A percentile compares a stretch with the other conserved stretches of the same genome.
Conservation (phyloP, 208 protist genomes). For the Porcisia deanei region DNA sequence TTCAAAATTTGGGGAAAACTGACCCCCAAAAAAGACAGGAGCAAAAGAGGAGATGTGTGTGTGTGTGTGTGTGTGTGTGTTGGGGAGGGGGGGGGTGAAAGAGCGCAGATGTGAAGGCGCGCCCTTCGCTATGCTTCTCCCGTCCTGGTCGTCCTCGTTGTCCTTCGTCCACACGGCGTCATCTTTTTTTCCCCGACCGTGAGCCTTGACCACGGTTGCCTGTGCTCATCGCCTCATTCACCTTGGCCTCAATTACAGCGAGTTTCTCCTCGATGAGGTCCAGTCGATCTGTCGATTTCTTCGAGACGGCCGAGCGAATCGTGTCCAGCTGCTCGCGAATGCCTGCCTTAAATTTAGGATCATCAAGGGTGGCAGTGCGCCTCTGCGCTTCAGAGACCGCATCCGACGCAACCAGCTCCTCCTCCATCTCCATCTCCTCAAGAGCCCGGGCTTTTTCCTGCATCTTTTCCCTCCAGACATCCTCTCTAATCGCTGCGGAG, state of each 20-base stretch:
- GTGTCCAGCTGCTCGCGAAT: conserved; percentile 77
- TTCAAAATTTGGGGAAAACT: too few relatives aligned
- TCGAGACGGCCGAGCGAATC: conserved; percentile 70
- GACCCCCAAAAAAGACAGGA: too few relatives aligned
- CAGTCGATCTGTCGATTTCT: conserved; percentile 52
- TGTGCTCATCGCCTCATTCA: conserved; percentile 35
- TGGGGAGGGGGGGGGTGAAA: background rate
- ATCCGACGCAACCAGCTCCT: conserved; percentile 35
- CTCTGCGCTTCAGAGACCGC: conserved; percentile 45
- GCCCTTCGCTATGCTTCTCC: background rate
- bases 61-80: background rate
- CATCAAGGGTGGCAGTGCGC: conserved; percentile 46
- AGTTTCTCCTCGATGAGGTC: conserved; percentile 81
- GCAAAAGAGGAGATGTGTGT: background rate
- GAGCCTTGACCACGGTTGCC: conserved; percentile 27
- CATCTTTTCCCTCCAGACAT: conserved; percentile 66
- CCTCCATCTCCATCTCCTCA: conserved; percentile 62
- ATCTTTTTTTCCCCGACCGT: conserved; percentile 40
- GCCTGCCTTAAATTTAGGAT: conserved; percentile 63
- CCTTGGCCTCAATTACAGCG: conserved; percentile 69
- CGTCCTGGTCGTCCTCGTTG: background rate
- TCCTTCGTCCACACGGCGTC: background rate
- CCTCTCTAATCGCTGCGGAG: conserved; percentile 46
- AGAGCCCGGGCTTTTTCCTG: conserved; percentile 58
- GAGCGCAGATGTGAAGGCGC: background rate